Evolutionary conservation across 768 basidiomycete species (phyloP).

Genomic region (Lactarius akahatsu): DNA sequence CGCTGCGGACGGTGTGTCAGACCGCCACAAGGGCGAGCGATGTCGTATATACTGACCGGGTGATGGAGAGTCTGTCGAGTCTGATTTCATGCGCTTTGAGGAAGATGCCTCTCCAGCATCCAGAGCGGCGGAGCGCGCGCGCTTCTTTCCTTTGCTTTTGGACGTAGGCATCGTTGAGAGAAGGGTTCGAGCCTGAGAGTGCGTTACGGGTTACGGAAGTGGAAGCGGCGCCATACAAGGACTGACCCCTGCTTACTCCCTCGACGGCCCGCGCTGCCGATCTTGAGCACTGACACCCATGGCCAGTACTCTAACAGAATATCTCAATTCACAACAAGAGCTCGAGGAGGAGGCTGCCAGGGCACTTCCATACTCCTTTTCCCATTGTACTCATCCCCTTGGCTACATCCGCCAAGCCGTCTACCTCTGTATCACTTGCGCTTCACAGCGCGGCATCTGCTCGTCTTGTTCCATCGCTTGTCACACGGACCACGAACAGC

Average conservation of each 20-base stretch:
- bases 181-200: constrained; percentile 8
- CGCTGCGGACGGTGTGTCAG: constrained; percentile 13
- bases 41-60: constrained; percentile 7
- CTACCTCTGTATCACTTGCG: constrained; percentile 78
- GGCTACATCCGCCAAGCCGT: constrained; percentile 65
- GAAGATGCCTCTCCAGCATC: constrained; percentile 17
- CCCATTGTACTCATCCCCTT: constrained; percentile 42
- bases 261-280: neutral
- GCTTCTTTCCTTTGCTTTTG: constrained; percentile 25
- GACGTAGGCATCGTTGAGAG: constrained; percentile 16
- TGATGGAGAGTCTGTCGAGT: constrained; percentile 16
- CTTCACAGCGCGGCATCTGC: constrained; percentile 66
- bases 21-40: constrained; percentile 11
- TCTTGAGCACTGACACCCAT: neutral
- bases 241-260: constrained; percentile 7
- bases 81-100: constrained; percentile 25
- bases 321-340: constrained; percentile 36
- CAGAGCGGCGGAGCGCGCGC: constrained; percentile 12
- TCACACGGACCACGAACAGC: constrained; percentile 82
- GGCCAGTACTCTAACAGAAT: constrained; percentile 33
- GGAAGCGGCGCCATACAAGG: constrained; percentile 15
- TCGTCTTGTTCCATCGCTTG: constrained; percentile 85
- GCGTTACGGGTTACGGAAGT: constrained; percentile 11
- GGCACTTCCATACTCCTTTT: constrained; percentile 45
- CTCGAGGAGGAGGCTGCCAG: constrained; percentile 42